phyloP scores from a whole-genome alignment of 306 rosid genomes.

The Potentilla sterilis region DNA sequence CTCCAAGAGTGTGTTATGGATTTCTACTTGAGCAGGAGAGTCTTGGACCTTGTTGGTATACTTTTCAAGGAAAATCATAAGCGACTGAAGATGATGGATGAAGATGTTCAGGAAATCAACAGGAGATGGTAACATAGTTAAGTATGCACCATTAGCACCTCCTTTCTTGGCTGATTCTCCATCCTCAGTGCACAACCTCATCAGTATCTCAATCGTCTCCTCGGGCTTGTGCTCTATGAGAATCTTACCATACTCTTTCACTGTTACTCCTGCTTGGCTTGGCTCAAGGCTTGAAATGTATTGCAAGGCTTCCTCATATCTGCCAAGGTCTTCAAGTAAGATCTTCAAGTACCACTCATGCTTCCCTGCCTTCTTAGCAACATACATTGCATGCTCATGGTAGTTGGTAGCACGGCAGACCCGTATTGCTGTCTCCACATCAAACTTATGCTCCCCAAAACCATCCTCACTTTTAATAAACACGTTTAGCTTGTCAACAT shows the following conservation, averaged over 20 bases:
- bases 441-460: constrained; percentile 84
- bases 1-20: constrained; percentile 91
- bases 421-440: constrained; percentile 93
- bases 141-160: constrained; percentile 44
- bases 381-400: constrained; percentile 99
- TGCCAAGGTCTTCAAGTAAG: constrained; percentile 97
- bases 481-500: constrained; percentile 78
- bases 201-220: constrained; percentile 86
- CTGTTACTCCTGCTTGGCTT: constrained; percentile 89
- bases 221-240: constrained; percentile 89
- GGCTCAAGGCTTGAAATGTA: constrained; percentile 89
- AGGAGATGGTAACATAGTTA: constrained; percentile 93
- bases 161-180: constrained; percentile 52
- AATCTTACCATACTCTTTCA: constrained; percentile 96
- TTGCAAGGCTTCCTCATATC: constrained; percentile 88
- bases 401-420: constrained; percentile 98
- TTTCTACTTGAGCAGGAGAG: constrained; percentile 96
- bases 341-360: constrained; percentile 97
- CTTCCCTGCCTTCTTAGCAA: constrained; percentile 90
- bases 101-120: constrained; percentile 96
- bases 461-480: constrained; percentile 86
- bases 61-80: constrained; percentile 92
- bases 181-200: constrained; percentile 89
- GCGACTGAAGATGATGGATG: constrained; percentile 82
- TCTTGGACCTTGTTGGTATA: constrained; percentile 83